Percentiles rank a stretch among this genome's conserved stretches.
phyloP scores from a whole-genome alignment of 2,329 filamentous ascomycete species.

The Fusarium scirpi region DNA sequence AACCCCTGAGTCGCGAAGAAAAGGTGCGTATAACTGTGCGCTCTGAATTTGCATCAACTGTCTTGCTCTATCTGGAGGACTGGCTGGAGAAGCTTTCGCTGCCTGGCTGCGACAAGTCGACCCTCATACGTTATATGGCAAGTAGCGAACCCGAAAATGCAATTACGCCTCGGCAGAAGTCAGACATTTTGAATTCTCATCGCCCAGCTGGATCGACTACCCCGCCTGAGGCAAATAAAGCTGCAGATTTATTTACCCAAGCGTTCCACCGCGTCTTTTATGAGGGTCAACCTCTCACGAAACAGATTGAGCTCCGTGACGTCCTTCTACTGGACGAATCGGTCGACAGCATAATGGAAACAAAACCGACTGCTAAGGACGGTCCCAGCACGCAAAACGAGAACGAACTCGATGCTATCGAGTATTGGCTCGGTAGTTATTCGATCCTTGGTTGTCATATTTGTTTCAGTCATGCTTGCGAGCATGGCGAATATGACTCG shows the following conservation, averaged over 20 bases:
- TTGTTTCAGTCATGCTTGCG: slow-evolving; percentile 70
- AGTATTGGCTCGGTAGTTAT: slow-evolving; percentile 66
- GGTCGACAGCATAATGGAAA: slow-evolving; percentile 65
- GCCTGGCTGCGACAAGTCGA: slow-evolving; percentile 64
- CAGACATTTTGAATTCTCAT: slow-evolving; percentile 62
- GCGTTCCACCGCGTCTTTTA: slow-evolving; percentile 69
- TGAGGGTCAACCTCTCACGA: slow-evolving; percentile 48
- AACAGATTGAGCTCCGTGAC: slow-evolving; percentile 62
- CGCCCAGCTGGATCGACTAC: slow-evolving; percentile 55
- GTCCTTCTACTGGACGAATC: slow-evolving; percentile 66
- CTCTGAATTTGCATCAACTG: slow-evolving; percentile 63
- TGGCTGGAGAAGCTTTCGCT: slow-evolving; percentile 65
- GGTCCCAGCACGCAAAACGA: slow-evolving; percentile 49
- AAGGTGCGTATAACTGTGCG: slow-evolving; percentile 63
- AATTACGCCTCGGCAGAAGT: slow-evolving; percentile 67
- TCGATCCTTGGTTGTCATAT: slow-evolving; percentile 68
- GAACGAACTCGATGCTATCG: slow-evolving; percentile 56
- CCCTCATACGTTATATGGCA: slow-evolving; percentile 66
- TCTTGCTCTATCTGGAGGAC: slow-evolving; percentile 65
- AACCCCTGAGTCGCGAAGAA: slow-evolving; percentile 64
- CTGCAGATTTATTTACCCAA: slow-evolving; percentile 64
- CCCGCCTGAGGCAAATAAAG: slow-evolving; percentile 56
- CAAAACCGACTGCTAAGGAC: slow-evolving; percentile 65
- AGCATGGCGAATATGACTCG: slow-evolving; percentile 70
- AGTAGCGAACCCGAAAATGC: slow-evolving; percentile 60